Conservation (phyloP, 2,329 filamentous ascomycete species). For the Leptosphaerulina australis region DNA sequence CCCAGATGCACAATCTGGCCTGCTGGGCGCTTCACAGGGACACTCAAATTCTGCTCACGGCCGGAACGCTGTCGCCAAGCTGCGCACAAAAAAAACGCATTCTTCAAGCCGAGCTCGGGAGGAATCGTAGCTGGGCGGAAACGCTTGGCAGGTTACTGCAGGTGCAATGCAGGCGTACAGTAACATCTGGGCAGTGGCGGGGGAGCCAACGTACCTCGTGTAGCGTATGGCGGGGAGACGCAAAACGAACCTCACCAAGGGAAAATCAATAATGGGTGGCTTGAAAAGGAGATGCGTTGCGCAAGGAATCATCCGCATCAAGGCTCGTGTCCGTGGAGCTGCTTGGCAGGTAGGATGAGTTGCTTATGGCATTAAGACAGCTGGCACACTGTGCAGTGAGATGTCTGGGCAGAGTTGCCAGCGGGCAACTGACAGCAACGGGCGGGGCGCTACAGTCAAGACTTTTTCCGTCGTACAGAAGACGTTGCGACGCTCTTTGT, state of each 20-base stretch:
- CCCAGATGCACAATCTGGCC: constrained; percentile 14
- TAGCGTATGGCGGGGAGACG: constrained; percentile 14
- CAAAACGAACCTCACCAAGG: constrained; percentile 3
- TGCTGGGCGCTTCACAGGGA: constrained; percentile 16
- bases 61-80: constrained; percentile 14
- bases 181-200: constrained; percentile 16
- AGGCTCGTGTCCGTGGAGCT: constrained; percentile 7
- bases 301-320: constrained; percentile 12
- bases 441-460: constrained; percentile 4
- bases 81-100: constrained; percentile 18
- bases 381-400: background rate
- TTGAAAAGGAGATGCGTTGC: constrained; percentile 13
- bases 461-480: constrained; percentile 1
- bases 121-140: constrained; percentile 17
- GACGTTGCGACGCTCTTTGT: constrained; percentile 3
- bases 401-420: constrained; percentile 6
- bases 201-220: constrained; percentile 7
- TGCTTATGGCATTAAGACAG: constrained; percentile 11
- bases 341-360: constrained; percentile 11
- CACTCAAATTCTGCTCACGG: constrained; percentile 7
- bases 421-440: constrained; percentile 7
- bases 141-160: constrained; percentile 18
- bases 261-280: constrained; percentile 5
- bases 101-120: constrained; percentile 7
- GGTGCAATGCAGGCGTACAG: constrained; percentile 6